Base-by-base conservation (phyloP, 176 grass and related monocot genomes). In the Carex cristatella region DNA sequence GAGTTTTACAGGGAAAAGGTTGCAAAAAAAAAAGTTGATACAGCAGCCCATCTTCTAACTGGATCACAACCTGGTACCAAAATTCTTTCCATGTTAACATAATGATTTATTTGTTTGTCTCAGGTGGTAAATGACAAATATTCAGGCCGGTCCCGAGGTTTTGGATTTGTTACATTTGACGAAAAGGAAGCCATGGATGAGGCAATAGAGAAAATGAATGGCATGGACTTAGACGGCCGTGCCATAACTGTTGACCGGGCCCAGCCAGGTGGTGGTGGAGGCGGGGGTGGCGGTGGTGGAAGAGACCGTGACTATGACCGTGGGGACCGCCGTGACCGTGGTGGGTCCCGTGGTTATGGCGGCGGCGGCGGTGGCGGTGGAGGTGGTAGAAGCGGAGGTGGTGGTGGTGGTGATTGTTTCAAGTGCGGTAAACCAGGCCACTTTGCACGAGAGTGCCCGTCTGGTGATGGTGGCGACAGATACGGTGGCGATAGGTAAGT, bases 171-270 rank as follows among this genome's bases (percentile, higher is more conserved):
- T 32, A 95, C 96, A 31, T 99, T 99, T 83, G 91, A 92, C 69
- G 91, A 99, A n/a, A 91, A 99, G 93, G 89, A 95, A 85, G 84
- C 91, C 40, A 99, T 99, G 96, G 87, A 94, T 61, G 96, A 95
- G 65, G 96, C 96, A 74, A 99, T 99, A 79, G 96, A 99, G 76
- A 94, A 84, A 51, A 99, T 99, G 96, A 99, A 99, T 86, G 96
- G 93, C 60, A 60, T 90, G 84, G 81, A 86, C 70, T 84, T 99
- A 61, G 93, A 95, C 28, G 96, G 96, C 7, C 91, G 93, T 70
- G 81, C 79, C 38, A 99, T 95, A 79, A 94, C 88, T 35, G 93
- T 99, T n/a, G 93, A 95, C 60, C 87, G 94, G 85, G 93, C 96
- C 86, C 96, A 94, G 84, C 91, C 91, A 73, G 93, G 94, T 60